These are phyloP conservation scores for Spergularia bocconei DNA, from an alignment of 148 eudicot species.

Conservation along the genomic window DNA sequence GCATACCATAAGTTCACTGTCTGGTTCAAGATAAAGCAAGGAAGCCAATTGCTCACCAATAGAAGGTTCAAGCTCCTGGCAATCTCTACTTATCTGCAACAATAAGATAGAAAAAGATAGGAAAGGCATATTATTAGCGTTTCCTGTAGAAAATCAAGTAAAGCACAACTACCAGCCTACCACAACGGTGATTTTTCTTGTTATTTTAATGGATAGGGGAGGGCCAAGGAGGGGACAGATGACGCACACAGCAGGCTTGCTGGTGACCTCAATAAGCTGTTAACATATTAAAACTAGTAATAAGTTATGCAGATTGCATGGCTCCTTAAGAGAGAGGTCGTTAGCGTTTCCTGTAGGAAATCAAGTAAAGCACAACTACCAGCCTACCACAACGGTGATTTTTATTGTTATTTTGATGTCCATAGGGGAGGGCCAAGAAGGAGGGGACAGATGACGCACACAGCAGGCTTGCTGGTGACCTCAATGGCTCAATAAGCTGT, in stretches of 20 bases:
- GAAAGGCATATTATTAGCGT: slow-evolving; percentile 2
- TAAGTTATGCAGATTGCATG: neutral
- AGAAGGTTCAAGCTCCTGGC: slow-evolving; percentile 93
- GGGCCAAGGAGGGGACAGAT: neutral
- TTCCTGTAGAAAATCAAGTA: neutral
- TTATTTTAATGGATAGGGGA: too few species aligned
- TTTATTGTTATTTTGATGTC: neutral
- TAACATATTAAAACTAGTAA: neutral
- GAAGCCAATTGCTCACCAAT: slow-evolving; percentile 96
- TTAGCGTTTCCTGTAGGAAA: neutral
- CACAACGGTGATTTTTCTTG: neutral
- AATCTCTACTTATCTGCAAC: slow-evolving; percentile 94
- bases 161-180: neutral
- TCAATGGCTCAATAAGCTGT: too few species aligned
- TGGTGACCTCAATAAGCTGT: too few species aligned
- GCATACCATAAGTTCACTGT: slow-evolving; percentile 94
- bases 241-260: neutral
- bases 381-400: neutral
- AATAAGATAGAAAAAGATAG: neutral
- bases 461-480: neutral
- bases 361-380: neutral
- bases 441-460: neutral
- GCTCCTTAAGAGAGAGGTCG: too few species aligned
- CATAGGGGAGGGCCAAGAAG: neutral
- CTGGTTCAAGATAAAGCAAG: slow-evolving; percentile 93